These are phyloP conservation scores for Pelargonium myrrhifolium DNA, from an alignment of 441 rosid species.

Conservation along the genomic window DNA sequence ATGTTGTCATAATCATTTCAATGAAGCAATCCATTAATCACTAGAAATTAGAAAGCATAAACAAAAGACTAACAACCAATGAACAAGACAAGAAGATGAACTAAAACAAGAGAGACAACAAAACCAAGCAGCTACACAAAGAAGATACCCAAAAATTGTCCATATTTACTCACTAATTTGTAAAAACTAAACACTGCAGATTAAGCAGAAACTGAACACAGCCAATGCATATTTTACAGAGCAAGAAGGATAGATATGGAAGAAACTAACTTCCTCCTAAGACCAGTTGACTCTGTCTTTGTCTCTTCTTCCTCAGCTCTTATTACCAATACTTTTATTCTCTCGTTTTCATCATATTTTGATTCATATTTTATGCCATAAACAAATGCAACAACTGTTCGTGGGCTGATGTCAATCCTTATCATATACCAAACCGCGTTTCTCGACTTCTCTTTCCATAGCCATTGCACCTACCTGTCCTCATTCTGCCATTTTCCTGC, in stretches of 20 bases:
- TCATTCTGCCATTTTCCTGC: not conserved
- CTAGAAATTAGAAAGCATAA: not conserved
- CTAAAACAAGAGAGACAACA: not conserved
- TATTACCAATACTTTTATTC: constrained; percentile 26
- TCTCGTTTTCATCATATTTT: constrained; percentile 25
- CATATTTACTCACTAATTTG: not conserved
- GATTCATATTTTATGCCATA: constrained; percentile 26
- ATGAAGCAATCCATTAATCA: not conserved
- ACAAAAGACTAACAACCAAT: constrained; percentile 2
- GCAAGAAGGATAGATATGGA: not conserved
- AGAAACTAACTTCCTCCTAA: not conserved
- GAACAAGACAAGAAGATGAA: not conserved
- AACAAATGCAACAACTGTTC: constrained; percentile 20
- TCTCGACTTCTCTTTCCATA: constrained; percentile 21
- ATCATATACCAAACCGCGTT: constrained; percentile 20
- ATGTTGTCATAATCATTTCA: not conserved
- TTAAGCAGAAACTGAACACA: not conserved
- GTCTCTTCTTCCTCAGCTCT: constrained; percentile 31
- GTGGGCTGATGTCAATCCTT: constrained; percentile 29
- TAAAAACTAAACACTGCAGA: not conserved
- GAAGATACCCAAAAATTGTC: not conserved
- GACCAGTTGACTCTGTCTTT: constrained; percentile 37
- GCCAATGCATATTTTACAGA: not conserved
- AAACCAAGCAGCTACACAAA: not conserved
- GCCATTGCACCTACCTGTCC: constrained; percentile 7